Percentiles rank a stretch among this genome's conserved stretches.
Conservation (phyloP, 1,284 basidiomycete genomes). For the Leccinum pseudoinsigne region DNA sequence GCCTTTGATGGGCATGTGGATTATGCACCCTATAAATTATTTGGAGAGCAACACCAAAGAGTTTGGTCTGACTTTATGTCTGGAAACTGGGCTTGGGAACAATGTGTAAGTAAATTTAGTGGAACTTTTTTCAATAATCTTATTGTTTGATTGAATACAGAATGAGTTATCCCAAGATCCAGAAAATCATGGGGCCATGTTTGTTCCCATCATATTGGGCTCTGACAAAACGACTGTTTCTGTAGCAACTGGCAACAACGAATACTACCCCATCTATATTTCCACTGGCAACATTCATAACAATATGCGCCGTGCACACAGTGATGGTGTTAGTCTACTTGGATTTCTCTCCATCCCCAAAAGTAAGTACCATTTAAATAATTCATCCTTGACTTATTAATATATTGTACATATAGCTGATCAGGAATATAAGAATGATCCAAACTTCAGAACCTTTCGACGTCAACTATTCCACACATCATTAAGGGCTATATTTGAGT, state of each 20-base stretch:
- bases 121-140: not conserved
- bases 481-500: not conserved
- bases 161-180: not conserved
- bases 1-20: not conserved
- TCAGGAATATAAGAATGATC: not conserved
- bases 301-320: not conserved
- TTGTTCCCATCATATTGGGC: slow-evolving; percentile 6
- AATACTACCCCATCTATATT: not conserved
- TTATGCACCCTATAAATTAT: not conserved
- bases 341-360: not conserved
- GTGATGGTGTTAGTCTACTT: not conserved
- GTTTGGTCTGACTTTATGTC: not conserved
- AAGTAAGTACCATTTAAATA: not conserved
- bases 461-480: not conserved
- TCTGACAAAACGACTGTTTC: slow-evolving; percentile 10
- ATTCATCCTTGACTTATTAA: not conserved
- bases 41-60: not conserved
- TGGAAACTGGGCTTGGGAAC: not conserved
- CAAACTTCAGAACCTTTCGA: not conserved
- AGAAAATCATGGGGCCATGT: not conserved
- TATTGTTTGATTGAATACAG: not conserved
- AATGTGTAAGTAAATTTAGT: not conserved
- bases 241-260: slow-evolving; percentile 4
- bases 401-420: not conserved
- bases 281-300: not conserved